Base-by-base conservation (phyloP, 345 rosid species). In the Brassica cretica region DNA sequence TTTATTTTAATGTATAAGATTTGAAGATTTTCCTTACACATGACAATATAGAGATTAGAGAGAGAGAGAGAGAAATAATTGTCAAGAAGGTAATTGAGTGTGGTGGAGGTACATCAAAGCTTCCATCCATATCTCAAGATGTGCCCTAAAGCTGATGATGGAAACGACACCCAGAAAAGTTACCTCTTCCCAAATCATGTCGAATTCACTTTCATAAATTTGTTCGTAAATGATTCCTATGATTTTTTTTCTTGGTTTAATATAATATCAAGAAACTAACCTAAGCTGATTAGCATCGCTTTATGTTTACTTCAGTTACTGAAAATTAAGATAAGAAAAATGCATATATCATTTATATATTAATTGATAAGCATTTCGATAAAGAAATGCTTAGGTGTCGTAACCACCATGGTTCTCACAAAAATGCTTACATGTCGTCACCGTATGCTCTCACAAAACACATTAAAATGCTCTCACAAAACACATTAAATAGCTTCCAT, bases 131-230 rank as follows among this genome's bases (percentile, higher is more conserved):
- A 49, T 80, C 79, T 75, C 80, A 80, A 80, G 79, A 75, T 80
- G 83, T 80, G 83, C 70, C 83, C 83, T 75, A 80, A 80, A 80
- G 83, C 83, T 80, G 79, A 70, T 75, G 79, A 75, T 80, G 80
- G 76, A 75, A 64, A 80, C 76, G 76, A 80, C 82, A 74, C 79
- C 75, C 68, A 80, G 10, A 80, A 69, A 70, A 79, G 70, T 79
- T 74, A 63, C 72, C 79, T 25, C 68, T 70, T 66, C 70, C 49
- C 66, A 70, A 70, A 80, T 74, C 79, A 63, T 80, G 41, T 65
- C 79, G 41, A 41, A 80, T 75, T 72, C 76, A 80, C 76, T 68
- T 80, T 75, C 64, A n/a, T 37, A 4, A 33, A 14, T 30, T 64
- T 63, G 15, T 63, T 64, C 55, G 11, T 69, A 2, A 60, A 27